phyloP scores from a whole-genome alignment of 352 stramenopile species.

The Pythium utonaiense region DNA sequence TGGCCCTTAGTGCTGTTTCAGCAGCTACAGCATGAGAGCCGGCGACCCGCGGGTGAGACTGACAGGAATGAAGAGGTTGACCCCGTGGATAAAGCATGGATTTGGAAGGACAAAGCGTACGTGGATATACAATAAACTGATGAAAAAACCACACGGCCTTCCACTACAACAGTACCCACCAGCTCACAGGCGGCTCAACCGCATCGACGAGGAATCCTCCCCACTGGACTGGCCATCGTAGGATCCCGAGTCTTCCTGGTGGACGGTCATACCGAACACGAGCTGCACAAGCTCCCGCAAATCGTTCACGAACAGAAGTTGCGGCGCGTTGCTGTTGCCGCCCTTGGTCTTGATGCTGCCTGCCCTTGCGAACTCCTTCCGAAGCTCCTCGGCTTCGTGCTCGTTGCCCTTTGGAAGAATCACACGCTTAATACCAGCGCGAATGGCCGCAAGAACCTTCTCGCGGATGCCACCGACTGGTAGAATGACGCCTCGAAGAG shows the following conservation, averaged over 20 bases:
- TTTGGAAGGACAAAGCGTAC: conserved; percentile 6
- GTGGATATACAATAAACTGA: conserved; percentile 15
- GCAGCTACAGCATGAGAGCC: neutral
- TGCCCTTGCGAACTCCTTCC: conserved; percentile 45
- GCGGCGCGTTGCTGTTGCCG: conserved; percentile 16
- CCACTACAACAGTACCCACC: neutral
- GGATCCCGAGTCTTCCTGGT: conserved; percentile 8
- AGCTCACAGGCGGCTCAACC: conserved; percentile 17
- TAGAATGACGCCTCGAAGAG: conserved; percentile 82
- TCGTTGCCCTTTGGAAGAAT: conserved; percentile 74
- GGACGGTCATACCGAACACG: conserved; percentile 65
- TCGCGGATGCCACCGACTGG: conserved; percentile 90
- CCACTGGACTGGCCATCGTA: conserved; percentile 24
- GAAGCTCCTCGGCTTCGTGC: conserved; percentile 66
- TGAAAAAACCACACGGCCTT: neutral
- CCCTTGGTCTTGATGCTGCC: conserved; percentile 17
- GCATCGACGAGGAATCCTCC: conserved; percentile 4
- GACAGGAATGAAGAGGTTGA: neutral
- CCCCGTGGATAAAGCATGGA: neutral
- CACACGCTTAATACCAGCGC: conserved; percentile 80
- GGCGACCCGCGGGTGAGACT: neutral
- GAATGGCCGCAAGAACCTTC: conserved; percentile 86
- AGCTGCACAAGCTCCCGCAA: conserved; percentile 59
- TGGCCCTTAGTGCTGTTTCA: neutral
- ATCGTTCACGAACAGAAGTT: conserved; percentile 68